phyloP scores from a whole-genome alignment of 2,329 filamentous ascomycete species.

The Diaporthe ilicicola region DNA sequence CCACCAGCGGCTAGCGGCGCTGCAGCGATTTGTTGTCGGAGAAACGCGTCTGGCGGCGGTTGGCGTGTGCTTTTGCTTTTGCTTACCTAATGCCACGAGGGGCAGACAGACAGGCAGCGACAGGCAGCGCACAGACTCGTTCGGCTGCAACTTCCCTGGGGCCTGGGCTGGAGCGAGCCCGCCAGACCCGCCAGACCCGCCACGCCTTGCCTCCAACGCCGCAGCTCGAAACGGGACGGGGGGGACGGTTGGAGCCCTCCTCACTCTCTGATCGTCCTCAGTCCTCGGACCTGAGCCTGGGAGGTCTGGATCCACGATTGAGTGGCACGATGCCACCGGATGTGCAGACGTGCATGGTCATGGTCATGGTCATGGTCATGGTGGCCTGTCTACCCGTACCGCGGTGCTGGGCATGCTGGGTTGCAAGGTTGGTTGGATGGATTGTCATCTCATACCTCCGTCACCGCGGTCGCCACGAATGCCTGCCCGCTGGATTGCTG shows the following conservation, averaged over 20 bases:
- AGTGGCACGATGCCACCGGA: neutral
- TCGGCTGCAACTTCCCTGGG: slow-evolving; percentile 1
- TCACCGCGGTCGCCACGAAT: neutral
- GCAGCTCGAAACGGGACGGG: slow-evolving; percentile 18
- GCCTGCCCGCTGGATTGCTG: neutral
- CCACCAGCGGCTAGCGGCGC: slow-evolving; percentile 4
- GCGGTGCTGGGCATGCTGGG: slow-evolving; percentile 18
- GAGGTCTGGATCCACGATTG: neutral
- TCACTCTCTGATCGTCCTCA: neutral
- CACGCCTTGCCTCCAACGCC: neutral
- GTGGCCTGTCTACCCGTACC: slow-evolving; percentile 1
- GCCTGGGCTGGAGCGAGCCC: slow-evolving; percentile 6
- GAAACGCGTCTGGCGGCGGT: slow-evolving; percentile 29
- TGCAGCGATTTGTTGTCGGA: slow-evolving; percentile 31
- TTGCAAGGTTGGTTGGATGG: slow-evolving; percentile 15
- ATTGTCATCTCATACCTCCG: neutral
- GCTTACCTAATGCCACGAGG: neutral
- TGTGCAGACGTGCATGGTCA: neutral
- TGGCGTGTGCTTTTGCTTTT: neutral
- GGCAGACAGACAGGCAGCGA: neutral
- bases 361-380: neutral
- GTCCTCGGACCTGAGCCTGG: neutral
- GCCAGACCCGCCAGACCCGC: slow-evolving; percentile 6
- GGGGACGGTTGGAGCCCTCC: slow-evolving; percentile 11
- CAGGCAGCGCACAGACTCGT: neutral